These are phyloP conservation scores for Pseudogymnoascus sp. DNA, from an alignment of 2,329 filamentous ascomycete species.

Conservation along the genomic window DNA sequence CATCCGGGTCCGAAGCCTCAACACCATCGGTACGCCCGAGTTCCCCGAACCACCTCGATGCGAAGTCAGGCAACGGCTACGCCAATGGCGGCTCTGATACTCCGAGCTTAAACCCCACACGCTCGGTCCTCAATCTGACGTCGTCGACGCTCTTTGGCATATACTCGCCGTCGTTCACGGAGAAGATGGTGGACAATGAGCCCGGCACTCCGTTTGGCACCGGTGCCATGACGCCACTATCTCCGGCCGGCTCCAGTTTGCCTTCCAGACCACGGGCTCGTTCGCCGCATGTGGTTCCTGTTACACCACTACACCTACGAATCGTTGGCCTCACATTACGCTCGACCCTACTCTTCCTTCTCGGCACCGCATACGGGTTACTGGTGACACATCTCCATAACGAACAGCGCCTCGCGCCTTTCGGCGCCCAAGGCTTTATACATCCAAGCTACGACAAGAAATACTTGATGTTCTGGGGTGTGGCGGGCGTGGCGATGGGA, in stretches of 20 bases:
- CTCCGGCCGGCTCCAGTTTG: constrained; percentile 34
- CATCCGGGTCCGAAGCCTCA: constrained; percentile 32
- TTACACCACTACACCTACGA: constrained; percentile 1
- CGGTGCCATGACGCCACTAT: constrained; percentile 61
- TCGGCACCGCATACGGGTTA: constrained; percentile 76
- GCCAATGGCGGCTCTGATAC: constrained; percentile 22
- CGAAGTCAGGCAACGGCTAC: constrained; percentile 40
- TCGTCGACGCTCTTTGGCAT: constrained; percentile 87
- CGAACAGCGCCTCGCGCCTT: constrained; percentile 53
- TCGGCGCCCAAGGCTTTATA: constrained; percentile 43
- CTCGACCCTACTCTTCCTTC: constrained; percentile 59
- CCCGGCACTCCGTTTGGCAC: constrained; percentile 68
- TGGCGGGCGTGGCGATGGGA: constrained; percentile 69
- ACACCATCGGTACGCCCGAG: constrained; percentile 40
- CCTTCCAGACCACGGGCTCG: constrained; percentile 7
- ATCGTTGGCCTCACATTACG: constrained; percentile 45
- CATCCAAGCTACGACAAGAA: constrained; percentile 44
- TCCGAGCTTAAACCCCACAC: constrained; percentile 54
- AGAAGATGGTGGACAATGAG: constrained; percentile 43
- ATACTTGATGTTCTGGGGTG: constrained; percentile 76
- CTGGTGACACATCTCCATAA: constrained; percentile 75
- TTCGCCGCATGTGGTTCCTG: background rate
- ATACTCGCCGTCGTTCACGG: constrained; percentile 61
- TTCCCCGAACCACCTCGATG: constrained; percentile 55
- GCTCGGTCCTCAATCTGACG: constrained; percentile 78